Evolutionary conservation across 2,329 filamentous ascomycete genomes (phyloP).

Genomic region (Pseudocercospora eumusae): DNA sequence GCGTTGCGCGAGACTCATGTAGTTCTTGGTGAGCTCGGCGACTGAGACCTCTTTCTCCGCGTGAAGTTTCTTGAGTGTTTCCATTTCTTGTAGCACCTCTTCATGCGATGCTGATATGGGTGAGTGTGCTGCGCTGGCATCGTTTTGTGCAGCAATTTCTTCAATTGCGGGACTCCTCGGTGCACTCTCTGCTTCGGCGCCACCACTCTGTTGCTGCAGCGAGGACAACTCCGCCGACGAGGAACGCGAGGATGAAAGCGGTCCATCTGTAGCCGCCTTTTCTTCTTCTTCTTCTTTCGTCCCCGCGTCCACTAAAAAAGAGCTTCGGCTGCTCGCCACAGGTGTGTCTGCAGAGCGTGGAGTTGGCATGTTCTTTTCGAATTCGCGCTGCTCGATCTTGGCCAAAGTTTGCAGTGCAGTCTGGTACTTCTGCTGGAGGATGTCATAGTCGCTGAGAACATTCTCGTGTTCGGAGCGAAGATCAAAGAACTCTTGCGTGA

Average conservation of each 20-base stretch:
- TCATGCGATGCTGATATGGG: constrained; percentile 45
- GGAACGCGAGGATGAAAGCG: constrained; percentile 79
- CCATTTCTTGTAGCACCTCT: constrained; percentile 71
- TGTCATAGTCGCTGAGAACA: constrained; percentile 74
- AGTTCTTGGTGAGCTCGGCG: constrained; percentile 71
- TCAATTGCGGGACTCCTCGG: constrained; percentile 21
- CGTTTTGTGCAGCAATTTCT: constrained; percentile 7
- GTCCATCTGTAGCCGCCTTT: constrained; percentile 56
- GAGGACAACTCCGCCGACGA: constrained; percentile 93
- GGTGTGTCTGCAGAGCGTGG: constrained; percentile 42
- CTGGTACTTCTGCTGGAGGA: constrained; percentile 85
- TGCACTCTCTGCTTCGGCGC: constrained; percentile 37
- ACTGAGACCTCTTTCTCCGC: constrained; percentile 76
- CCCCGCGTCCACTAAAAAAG: constrained; percentile 80
- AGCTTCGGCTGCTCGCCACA: constrained; percentile 65
- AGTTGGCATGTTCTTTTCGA: constrained; percentile 45
- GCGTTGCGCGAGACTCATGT: constrained; percentile 77
- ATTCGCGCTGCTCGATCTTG: constrained; percentile 66
- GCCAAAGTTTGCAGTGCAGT: constrained; percentile 79
- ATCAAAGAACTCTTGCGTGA: constrained; percentile 88
- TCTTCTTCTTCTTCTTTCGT: constrained; percentile 69
- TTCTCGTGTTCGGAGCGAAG: constrained; percentile 87
- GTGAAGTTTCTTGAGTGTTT: constrained; percentile 68
- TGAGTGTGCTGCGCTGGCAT: constrained; percentile 16
- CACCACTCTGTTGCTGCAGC: constrained; percentile 67